Base-by-base conservation (phyloP, 768 basidiomycete species). In the Mycena vulgaris region DNA sequence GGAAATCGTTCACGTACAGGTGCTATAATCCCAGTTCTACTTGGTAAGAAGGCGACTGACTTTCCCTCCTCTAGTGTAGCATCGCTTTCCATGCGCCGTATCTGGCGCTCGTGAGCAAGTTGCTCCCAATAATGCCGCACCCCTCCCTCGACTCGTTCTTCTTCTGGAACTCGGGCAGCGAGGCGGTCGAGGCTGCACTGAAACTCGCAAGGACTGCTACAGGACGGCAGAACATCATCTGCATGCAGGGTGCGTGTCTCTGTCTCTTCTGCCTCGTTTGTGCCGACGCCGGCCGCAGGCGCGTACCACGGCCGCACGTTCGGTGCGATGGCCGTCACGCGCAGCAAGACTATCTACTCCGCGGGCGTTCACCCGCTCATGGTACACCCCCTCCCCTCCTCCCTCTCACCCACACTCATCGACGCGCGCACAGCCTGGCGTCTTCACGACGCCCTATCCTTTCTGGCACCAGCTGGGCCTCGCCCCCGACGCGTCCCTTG, bases 111-210 rank as follows among this genome's bases (percentile, higher is more conserved):
- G 93, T 98, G 76, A 89, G 97, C 79, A 88, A 88, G 63, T 87
- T 98, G 9, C 82, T 97, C 16, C 94, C 96, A 0, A 82, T 93
- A 67, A 96, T 99, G 96, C 97, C 97, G 2, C 83, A 97, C 81
- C 87, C 91, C 0, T 96, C 95, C 1, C 87, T 99, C 35, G 93
- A 97, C 79, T 95, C 95, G 28, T 98, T 98, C 87, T 98, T 96
- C 88, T 95, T 98, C 82, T 95, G 94, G 93, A 98, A 95, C 84
- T 97, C 96, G 2, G 97, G 97, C 3, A 92, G 95, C 0, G 97
- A 99, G 80, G 97, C 96, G 1, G 88, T 96, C 49, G 97, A 98
- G 81, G 95, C 91, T 0, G 87, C 95, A 3, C 81, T 99, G 71
- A 98, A 98, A 83, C 90, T 98, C 83, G 93, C 94, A 4, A 89